A percentile compares a stretch with the other conserved stretches of the same genome.
Evolutionary conservation across 2,329 filamentous ascomycete species (phyloP).

Genomic region (Epichloe bromicola): DNA sequence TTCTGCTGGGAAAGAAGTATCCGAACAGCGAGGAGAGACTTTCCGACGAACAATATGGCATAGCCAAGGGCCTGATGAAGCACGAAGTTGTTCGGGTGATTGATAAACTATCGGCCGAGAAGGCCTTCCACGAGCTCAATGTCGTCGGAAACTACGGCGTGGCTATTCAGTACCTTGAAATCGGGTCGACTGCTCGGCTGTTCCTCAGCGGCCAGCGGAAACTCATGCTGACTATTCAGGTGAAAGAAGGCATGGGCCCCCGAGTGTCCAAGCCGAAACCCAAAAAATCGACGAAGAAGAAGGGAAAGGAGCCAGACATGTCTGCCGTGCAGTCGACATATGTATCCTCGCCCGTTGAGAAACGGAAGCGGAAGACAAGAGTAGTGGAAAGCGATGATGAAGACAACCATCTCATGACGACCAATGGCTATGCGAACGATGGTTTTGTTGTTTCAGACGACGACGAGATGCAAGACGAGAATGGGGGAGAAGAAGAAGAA

Average conservation of each 20-base stretch:
- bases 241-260: conserved; percentile 17
- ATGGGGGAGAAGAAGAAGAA: conserved; percentile 24
- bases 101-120: conserved; percentile 58
- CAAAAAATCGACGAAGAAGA: conserved; percentile 26
- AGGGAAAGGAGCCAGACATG: conserved; percentile 19
- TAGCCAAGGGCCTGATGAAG: conserved; percentile 55
- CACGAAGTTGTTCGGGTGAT: conserved; percentile 78
- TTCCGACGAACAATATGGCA: conserved; percentile 51
- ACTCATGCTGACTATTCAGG: conserved; percentile 31
- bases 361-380: conserved; percentile 16
- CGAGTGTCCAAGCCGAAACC: conserved; percentile 19
- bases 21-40: conserved; percentile 40
- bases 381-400: conserved; percentile 20
- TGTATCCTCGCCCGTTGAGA: conserved; percentile 39
- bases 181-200: conserved; percentile 26
- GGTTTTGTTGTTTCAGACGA: conserved; percentile 34
- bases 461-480: conserved; percentile 17
- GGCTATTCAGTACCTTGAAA: conserved; percentile 56
- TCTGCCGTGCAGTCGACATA: conserved; percentile 32
- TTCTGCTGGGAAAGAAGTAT: conserved; percentile 59
- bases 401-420: conserved; percentile 26
- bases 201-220: conserved; percentile 33
- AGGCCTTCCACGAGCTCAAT: conserved; percentile 60
- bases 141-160: conserved; percentile 41
- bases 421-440: conserved; percentile 34